phyloP scores from a whole-genome alignment of 768 basidiomycete genomes.

The Cyclocybe aegerita region DNA sequence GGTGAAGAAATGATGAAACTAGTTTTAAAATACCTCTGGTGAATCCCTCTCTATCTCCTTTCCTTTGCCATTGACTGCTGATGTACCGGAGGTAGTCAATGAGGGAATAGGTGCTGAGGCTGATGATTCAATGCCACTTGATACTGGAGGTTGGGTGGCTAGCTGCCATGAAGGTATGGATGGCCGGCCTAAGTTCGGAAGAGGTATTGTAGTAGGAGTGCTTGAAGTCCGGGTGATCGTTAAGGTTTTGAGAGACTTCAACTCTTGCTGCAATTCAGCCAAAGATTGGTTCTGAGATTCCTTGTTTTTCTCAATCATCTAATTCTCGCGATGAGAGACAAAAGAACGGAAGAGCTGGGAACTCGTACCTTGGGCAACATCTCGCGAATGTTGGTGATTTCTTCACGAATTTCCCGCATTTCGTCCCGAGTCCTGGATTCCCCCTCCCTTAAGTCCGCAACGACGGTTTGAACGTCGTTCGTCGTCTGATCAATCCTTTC shows the following conservation, averaged over 20 bases:
- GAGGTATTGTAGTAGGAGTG: constrained; percentile 46
- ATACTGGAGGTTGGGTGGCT: constrained; percentile 30
- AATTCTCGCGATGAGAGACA: constrained; percentile 1
- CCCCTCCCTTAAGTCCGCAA: constrained; percentile 73
- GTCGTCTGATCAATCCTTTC: constrained; percentile 71
- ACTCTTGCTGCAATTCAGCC: constrained; percentile 86
- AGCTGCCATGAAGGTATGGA: constrained; percentile 94
- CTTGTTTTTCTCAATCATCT: constrained; percentile 97
- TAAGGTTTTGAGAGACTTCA: constrained; percentile 91
- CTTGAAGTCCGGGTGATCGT: constrained; percentile 65
- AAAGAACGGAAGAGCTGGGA: constrained; percentile 1
- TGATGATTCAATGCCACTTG: constrained; percentile 9
- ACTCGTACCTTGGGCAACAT: constrained; percentile 84
- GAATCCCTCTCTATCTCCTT: constrained; percentile 45
- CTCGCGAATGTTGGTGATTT: constrained; percentile 86
- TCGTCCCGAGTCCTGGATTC: constrained; percentile 82
- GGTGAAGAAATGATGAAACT: too few species aligned
- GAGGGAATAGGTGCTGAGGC: constrained; percentile 17
- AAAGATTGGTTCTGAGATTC: constrained; percentile 82
- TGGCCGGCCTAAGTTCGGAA: constrained; percentile 56
- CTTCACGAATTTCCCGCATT: constrained; percentile 89
- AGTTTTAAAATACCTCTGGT: not conserved
- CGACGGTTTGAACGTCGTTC: constrained; percentile 67
- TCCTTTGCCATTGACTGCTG: constrained; percentile 49
- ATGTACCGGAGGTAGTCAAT: constrained; percentile 4